Evolutionary conservation across 768 basidiomycete species (phyloP), one percentile per base, ranked within the genome.

Genomic region (Pleurotus djamor): DNA sequence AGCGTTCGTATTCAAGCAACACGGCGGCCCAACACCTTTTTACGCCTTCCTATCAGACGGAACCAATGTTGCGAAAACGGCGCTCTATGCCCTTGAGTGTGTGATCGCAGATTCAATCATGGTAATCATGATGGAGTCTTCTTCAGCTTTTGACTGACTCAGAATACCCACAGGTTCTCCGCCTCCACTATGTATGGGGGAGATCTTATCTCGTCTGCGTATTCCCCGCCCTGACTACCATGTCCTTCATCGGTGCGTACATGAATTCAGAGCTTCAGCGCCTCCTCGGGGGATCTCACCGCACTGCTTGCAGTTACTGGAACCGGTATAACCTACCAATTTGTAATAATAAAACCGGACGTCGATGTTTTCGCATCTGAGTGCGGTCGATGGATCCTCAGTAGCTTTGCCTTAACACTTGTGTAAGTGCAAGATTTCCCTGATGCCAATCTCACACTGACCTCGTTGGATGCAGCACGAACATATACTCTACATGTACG

Each of bases 81-180:
- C 57, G 1, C 57, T 65, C 5, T 14, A 65, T 3, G 14, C 52
- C 5, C 45, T 55, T 9, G 13, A 58, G 5, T 13, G 54, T 12
- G 37, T 63, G 21, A 54, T 63, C n/a, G 58, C 57, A 3, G 65
- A 65, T 57, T 41, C 48, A 1, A 59, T 66, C 33, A 60, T 66
- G 32, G 65, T 61, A 52, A 50, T n/a, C n/a, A n/a, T n/a, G n/a
- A n/a, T n/a, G n/a, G n/a, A 43, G 47, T n/a, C 2, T 13, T 33
- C 47, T 17, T 47, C 43, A 5, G 5, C 16, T 45, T 21, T 14
- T 34, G 44, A 52, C 45, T 37, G 5, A 16, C 16, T 17, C 10
- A 13, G 34, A 56, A 6, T 48, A 34, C 43, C 13, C 50, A 12
- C 76, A 71, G 78, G 77, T 63, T 66, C 80, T 32, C 76, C 79